These are phyloP conservation scores for Debaryomyces sp. DNA, from an alignment of 1,139 yeast species.

Conservation along the genomic window DNA sequence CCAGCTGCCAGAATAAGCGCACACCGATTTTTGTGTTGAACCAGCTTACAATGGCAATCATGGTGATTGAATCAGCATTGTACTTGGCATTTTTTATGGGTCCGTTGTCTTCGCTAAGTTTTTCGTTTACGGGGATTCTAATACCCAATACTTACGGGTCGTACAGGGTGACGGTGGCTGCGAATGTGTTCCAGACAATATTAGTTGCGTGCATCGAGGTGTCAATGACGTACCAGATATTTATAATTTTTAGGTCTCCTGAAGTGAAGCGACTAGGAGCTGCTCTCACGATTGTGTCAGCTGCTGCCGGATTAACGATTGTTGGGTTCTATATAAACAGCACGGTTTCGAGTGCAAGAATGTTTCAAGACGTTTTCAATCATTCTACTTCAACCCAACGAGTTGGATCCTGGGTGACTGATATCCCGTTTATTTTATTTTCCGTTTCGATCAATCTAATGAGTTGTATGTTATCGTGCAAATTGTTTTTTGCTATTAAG, in stretches of 20 bases:
- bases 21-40: conserved; percentile 75
- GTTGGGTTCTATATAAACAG: conserved; percentile 55
- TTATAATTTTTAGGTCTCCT: conserved; percentile 65
- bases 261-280: conserved; percentile 41
- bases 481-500: conserved; percentile 67
- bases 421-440: conserved; percentile 62
- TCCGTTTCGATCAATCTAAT: conserved; percentile 68
- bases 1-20: conserved; percentile 50
- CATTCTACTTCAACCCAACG: conserved; percentile 8
- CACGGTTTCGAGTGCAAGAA: conserved; percentile 18
- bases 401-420: conserved; percentile 33
- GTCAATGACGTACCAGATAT: conserved; percentile 72
- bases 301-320: conserved; percentile 49
- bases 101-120: conserved; percentile 52
- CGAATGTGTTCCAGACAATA: conserved; percentile 61
- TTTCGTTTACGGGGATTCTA: conserved; percentile 51
- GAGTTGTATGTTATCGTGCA: conserved; percentile 59
- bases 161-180: conserved; percentile 50
- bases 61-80: conserved; percentile 62
- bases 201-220: conserved; percentile 61
- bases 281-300: conserved; percentile 41
- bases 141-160: conserved; percentile 24
- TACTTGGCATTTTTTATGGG: conserved; percentile 56
- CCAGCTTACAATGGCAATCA: conserved; percentile 54
- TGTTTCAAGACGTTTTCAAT: conserved; percentile 17